A percentile compares a stretch with the other conserved stretches of the same genome.
phyloP scores from a whole-genome alignment of 345 rosid genomes.

The Hypericum perforatum region DNA sequence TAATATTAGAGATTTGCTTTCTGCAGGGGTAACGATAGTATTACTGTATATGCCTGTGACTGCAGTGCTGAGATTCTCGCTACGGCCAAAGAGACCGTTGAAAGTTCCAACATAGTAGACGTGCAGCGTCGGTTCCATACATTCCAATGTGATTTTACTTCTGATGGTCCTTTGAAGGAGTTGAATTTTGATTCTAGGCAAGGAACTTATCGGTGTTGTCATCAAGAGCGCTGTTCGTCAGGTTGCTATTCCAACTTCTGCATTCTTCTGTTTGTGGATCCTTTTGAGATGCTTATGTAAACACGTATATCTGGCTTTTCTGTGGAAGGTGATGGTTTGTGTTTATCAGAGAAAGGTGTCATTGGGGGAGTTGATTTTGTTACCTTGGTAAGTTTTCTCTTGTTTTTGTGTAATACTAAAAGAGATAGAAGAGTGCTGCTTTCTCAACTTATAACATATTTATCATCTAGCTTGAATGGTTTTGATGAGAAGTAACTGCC shows the following conservation, averaged over 20 bases:
- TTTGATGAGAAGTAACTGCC: too few species aligned
- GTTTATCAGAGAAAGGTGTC: slow-evolving; percentile 23
- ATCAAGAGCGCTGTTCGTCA: slow-evolving; percentile 14
- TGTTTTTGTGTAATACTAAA: too few species aligned
- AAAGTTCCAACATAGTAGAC: slow-evolving; percentile 10
- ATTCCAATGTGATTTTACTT: slow-evolving; percentile 60
- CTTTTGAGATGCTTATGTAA: background rate
- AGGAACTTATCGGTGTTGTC: slow-evolving; percentile 15
- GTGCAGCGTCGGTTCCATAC: slow-evolving; percentile 33
- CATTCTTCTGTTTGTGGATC: background rate
- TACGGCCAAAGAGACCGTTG: slow-evolving; percentile 45
- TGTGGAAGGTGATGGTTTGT: slow-evolving; percentile 4
- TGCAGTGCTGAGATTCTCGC: slow-evolving; percentile 72
- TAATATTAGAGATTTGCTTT: slow-evolving; percentile 1
- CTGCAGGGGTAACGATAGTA: slow-evolving; percentile 49
- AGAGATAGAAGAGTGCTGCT: too few species aligned
- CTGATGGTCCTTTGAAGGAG: slow-evolving; percentile 52
- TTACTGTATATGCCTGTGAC: slow-evolving; percentile 66
- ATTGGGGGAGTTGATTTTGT: slow-evolving; percentile 71
- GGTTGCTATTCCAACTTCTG: slow-evolving; percentile 18
- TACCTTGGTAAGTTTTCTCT: slow-evolving; percentile 47
- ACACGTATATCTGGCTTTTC: background rate
- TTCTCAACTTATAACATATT: too few species aligned
- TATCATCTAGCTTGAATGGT: too few species aligned
- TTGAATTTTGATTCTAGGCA: slow-evolving; percentile 41